Percentiles rank a stretch among this genome's conserved stretches.
These are phyloP conservation scores for Aspergillus udagawae DNA, from an alignment of 2,329 filamentous ascomycete genomes.

Conservation along the genomic window DNA sequence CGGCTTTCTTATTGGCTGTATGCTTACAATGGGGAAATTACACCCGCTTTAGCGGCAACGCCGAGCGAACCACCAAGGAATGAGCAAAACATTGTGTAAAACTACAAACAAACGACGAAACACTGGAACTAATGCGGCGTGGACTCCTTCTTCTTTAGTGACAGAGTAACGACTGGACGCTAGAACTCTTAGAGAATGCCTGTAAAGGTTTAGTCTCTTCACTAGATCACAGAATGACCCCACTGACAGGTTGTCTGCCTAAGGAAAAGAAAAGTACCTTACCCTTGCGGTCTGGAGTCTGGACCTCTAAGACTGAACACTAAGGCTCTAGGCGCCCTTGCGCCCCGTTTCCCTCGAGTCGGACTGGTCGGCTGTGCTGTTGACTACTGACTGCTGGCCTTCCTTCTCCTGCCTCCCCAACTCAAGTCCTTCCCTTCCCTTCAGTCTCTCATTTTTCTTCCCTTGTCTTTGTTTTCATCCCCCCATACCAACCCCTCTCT, in stretches of 20 bases:
- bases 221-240: not conserved
- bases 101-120: not conserved
- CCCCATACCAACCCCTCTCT: slow-evolving; percentile 2
- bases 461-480: not conserved
- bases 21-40: not conserved
- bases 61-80: not conserved
- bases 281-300: not conserved
- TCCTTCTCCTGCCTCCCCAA: slow-evolving; percentile 22
- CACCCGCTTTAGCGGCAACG: not conserved
- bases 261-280: not conserved
- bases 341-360: slow-evolving; percentile 11
- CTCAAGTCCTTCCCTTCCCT: slow-evolving; percentile 5
- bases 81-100: not conserved
- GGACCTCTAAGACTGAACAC: not conserved
- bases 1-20: not conserved
- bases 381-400: slow-evolving; percentile 6
- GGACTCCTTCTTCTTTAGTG: not conserved
- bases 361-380: not conserved
- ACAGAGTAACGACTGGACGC: not conserved
- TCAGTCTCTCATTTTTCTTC: not conserved
- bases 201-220: not conserved
- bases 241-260: not conserved
- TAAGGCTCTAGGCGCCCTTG: slow-evolving; percentile 16
- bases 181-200: not conserved
- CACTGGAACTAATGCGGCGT: not conserved